Conservation (phyloP, 2,329 filamentous ascomycete species). For the Paecilomyces niveus region DNA sequence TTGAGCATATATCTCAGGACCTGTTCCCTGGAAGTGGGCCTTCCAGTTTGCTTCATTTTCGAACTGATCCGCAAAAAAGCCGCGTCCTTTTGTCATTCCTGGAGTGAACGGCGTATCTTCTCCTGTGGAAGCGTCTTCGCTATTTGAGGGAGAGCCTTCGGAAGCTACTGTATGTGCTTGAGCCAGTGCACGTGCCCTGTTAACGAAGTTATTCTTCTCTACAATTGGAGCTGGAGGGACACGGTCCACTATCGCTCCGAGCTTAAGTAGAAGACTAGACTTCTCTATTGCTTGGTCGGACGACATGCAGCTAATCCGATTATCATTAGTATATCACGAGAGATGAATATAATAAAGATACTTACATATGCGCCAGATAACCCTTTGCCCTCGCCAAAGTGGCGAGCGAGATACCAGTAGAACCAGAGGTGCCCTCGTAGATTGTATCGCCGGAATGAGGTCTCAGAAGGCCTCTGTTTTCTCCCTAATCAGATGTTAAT, state of each 20-base stretch:
- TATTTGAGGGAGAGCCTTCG: constrained; percentile 4
- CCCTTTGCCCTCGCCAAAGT: constrained; percentile 80
- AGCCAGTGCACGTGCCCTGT: constrained; percentile 73
- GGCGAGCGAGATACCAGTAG: constrained; percentile 90
- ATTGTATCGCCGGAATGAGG: constrained; percentile 86
- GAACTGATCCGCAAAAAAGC: constrained; percentile 95
- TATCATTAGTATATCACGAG: constrained; percentile 7
- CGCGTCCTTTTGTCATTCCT: constrained; percentile 54
- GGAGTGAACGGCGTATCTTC: constrained; percentile 14
- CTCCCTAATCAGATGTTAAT: constrained; percentile 49
- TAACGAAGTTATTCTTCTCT: constrained; percentile 90
- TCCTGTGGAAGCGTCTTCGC: constrained; percentile 5
- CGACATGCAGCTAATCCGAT: constrained; percentile 66
- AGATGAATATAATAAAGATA: constrained; percentile 2
- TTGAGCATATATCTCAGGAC: constrained; percentile 81
- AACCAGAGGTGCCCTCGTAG: constrained; percentile 95
- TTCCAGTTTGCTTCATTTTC: constrained; percentile 84
- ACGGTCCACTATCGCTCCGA: constrained; percentile 87
- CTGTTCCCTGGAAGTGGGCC: constrained; percentile 75
- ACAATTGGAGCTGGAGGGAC: constrained; percentile 89
- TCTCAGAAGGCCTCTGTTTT: constrained; percentile 65
- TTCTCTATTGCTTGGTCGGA: constrained; percentile 86
- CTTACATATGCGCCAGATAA: constrained; percentile 81
- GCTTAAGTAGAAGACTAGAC: constrained; percentile 75
- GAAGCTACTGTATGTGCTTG: constrained; percentile 56